These are phyloP conservation scores for Phyllostachys edulis DNA, from an alignment of 176 grass and related monocot genomes.

Conservation along the genomic window DNA sequence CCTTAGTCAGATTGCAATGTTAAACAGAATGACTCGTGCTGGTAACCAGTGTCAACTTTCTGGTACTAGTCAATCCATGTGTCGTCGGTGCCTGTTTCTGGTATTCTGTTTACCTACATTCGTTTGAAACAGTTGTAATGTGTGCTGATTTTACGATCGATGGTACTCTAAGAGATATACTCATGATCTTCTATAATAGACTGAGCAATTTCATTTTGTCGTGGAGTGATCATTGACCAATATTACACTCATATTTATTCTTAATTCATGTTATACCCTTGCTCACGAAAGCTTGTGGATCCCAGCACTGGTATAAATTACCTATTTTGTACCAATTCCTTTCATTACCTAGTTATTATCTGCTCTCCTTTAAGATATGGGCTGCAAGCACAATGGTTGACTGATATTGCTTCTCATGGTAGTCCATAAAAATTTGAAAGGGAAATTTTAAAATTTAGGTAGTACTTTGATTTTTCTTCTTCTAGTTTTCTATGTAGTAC, in stretches of 20 bases:
- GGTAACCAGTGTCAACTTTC: neutral
- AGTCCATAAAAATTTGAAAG: neutral
- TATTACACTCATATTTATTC: neutral
- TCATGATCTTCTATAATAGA: neutral
- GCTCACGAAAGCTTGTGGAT: neutral
- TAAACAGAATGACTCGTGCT: constrained; percentile 3
- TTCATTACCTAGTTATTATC: neutral
- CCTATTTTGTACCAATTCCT: neutral
- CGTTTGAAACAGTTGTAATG: neutral
- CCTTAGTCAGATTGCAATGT: neutral
- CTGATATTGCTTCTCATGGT: neutral
- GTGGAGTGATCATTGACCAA: neutral
- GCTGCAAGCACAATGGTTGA: neutral
- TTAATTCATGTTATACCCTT: neutral
- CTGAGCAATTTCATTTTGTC: constrained; percentile 3
- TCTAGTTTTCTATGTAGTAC: neutral
- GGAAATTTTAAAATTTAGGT: neutral
- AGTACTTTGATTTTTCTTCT: neutral
- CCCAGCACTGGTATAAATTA: neutral
- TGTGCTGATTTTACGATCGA: neutral
- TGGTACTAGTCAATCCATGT: neutral
- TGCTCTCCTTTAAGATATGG: neutral
- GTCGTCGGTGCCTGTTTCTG: neutral
- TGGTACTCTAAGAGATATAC: neutral
- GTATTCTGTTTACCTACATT: neutral